Evolutionary conservation across 139 green algal species (phyloP).

Genomic region (Haematococcus lacustris): DNA sequence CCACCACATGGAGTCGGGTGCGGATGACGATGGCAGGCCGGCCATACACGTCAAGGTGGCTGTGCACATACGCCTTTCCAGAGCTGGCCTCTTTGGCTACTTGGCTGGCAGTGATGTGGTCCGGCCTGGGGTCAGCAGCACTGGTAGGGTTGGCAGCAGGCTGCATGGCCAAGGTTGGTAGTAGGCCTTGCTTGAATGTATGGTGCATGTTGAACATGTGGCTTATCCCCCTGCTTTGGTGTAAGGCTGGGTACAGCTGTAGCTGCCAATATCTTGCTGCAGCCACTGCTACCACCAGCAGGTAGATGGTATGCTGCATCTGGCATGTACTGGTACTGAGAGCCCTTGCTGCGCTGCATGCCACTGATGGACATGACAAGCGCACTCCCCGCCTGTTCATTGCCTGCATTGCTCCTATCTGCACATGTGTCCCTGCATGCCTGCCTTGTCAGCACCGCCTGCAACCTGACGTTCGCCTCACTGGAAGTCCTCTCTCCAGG

Average conservation of each 20-base stretch:
- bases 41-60: slow-evolving; percentile 55
- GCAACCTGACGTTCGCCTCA: neutral
- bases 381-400: no score
- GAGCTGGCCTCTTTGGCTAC: slow-evolving; percentile 59
- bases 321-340: no score
- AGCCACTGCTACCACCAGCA: neutral
- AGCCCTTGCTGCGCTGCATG: no score
- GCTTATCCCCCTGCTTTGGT: neutral
- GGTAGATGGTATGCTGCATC: neutral
- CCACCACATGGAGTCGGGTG: slow-evolving; percentile 30
- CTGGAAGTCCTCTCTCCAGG: slow-evolving; percentile 57
- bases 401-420: neutral
- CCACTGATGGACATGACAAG: no score
- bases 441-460: neutral
- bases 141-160: neutral
- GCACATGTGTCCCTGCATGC: neutral
- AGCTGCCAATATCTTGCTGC: neutral
- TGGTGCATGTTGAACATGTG: neutral
- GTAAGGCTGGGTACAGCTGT: neutral
- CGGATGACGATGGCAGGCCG: slow-evolving; percentile 80
- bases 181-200: neutral
- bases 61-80: slow-evolving; percentile 84
- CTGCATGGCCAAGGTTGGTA: neutral
- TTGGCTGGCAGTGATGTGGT: slow-evolving; percentile 31
- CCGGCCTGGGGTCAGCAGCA: slow-evolving; percentile 30